Base-by-base conservation (phyloP, 2,329 filamentous ascomycete species). In the Ceratocystis ficicola region DNA sequence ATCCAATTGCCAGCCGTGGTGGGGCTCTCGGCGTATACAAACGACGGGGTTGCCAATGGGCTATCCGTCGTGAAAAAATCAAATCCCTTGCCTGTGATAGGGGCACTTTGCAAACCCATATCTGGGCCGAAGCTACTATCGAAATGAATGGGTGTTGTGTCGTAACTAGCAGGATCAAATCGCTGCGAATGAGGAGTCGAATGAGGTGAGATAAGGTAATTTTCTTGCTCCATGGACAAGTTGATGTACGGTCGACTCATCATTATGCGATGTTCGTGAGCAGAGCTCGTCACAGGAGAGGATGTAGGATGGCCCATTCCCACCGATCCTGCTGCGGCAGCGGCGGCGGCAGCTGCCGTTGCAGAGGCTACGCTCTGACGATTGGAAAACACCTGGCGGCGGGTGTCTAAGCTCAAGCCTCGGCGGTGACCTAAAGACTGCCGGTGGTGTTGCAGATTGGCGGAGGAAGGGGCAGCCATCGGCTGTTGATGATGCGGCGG, bases 401-500 rank as follows among this genome's bases (percentile, higher is more conserved):
- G 79, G 70, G 84, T 88, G 77, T 95, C 90, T 72, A 95, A 81
- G 78, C 89, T 94, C 78, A 92, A 85, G 73, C 91, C 92, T 75
- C 90, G 83, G 77, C 90, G 86, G 77, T 95, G 89, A 74, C 80
- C 61, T 78, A 71, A 36, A 28, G 66, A 50, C 46, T 65, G 66
- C 6, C 66, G 59, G 3, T 68, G 66, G n/a, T 62, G 55, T 5
- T 62, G 66, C 17, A 65, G 20, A 32, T 48, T 30, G 30, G 62
- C 55, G 15, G 44, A 65, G 28, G 59, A 62, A 5, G 66, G 66
- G 22, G 66, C 64, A 5, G 57, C 63, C 63, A 78, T 73, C 71
- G 73, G 74, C 66, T 70, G 72, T 69, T 74, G 76, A 69, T 73
- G 75, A 69, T 74, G 74, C 55, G 65, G n/a, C 77, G 78, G 77